A percentile compares a stretch with the other conserved stretches of the same genome.
These are phyloP conservation scores for Cichorium intybus DNA, from an alignment of 140 eudicot species.

Conservation along the genomic window DNA sequence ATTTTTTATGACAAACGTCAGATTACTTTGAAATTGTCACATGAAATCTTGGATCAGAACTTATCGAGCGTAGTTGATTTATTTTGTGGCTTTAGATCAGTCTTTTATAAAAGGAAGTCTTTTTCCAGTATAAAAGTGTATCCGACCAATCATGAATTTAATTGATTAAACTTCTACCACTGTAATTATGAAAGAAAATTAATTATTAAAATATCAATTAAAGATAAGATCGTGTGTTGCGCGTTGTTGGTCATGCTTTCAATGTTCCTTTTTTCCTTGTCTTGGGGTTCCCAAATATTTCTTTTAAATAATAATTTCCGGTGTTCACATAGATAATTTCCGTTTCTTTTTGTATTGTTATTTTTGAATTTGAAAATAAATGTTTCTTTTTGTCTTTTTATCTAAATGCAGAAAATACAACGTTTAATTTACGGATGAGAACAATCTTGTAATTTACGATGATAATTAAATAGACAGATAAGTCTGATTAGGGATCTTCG, in stretches of 20 bases:
- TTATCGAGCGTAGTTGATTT: background rate
- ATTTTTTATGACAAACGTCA: background rate
- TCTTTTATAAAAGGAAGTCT: no score
- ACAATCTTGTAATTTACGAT: no score
- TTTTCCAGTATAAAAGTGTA: no score
- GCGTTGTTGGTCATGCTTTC: slow-evolving; percentile 23
- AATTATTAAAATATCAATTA: background rate
- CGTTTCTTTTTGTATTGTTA: background rate
- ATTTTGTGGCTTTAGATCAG: no score
- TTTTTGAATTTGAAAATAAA: no score
- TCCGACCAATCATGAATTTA: no score
- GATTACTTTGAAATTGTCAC: background rate
- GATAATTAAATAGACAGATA: background rate
- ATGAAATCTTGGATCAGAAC: no score
- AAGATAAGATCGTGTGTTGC: slow-evolving; percentile 19
- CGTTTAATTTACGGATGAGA: background rate
- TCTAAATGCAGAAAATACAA: no score
- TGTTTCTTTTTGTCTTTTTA: no score
- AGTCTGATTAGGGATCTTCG: background rate
- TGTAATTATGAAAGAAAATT: background rate
- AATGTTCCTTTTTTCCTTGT: background rate
- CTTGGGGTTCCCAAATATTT: background rate
- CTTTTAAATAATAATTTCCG: background rate
- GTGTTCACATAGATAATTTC: background rate
- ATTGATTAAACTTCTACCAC: background rate